Percentiles rank a stretch among this genome's conserved stretches.
Evolutionary conservation across 2,329 filamentous ascomycete genomes (phyloP).

Genomic region (Macrophomina tecta): DNA sequence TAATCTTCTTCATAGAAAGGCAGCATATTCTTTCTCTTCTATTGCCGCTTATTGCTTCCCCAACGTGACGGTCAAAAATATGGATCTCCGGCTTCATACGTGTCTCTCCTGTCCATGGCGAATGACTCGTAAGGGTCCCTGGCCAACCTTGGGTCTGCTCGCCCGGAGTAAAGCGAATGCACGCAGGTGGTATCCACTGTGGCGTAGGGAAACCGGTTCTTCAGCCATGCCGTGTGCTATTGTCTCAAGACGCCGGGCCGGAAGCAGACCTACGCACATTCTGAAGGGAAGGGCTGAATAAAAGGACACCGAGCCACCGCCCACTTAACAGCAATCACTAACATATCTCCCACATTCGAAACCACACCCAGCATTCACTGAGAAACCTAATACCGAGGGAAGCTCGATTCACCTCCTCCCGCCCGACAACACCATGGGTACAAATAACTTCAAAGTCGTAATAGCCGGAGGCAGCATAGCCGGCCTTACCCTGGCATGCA

Average conservation of each 20-base stretch:
- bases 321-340: not conserved
- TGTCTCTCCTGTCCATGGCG: not conserved
- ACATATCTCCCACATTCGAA: no score
- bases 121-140: not conserved
- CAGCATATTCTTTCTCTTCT: no score
- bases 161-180: no score
- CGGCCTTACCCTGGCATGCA: conserved; percentile 24
- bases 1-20: no score
- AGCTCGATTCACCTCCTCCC: not conserved
- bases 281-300: not conserved
- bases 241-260: not conserved
- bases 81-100: not conserved
- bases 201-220: not conserved
- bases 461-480: conserved; percentile 27
- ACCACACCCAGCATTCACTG: no score
- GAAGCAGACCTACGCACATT: not conserved
- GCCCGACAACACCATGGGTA: not conserved
- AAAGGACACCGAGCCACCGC: not conserved
- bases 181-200: no score
- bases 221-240: not conserved
- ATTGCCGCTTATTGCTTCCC: no score
- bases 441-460: conserved; percentile 21
- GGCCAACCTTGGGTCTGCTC: not conserved
- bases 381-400: no score
- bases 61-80: no score